Base-by-base conservation (phyloP, 805 yeast genomes). In the Ogataea populi-albae region DNA sequence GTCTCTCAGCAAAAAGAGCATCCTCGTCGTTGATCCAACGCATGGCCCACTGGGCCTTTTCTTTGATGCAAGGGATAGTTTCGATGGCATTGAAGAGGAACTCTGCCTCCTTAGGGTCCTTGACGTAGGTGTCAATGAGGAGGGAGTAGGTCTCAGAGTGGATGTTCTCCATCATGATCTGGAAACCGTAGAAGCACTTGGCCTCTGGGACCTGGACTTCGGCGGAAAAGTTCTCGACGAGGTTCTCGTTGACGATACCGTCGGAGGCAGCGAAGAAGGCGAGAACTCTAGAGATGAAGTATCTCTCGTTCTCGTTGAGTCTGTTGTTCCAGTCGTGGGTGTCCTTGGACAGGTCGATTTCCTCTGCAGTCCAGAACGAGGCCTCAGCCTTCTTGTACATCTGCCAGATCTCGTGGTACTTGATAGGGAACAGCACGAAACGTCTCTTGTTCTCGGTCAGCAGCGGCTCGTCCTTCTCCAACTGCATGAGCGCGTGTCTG, bases 321-420 rank as follows among this genome's bases (percentile, higher is more conserved):
- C 73, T 72, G 69, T 83, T 77, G 62, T 86, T 89, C 98, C 98
- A 91, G 69, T 91, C 98, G 55, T 75, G 76, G 42, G 74, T 59
- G 65, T 91, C 98, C 72, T 91, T 93, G 37, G 94, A 81, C 47
- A 91, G 77, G 66, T 91, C 98, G 49, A 91, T 88, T 69, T 93
- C 98, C 71, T 91, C 98, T 31, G 98, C 97, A 26, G 98, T 93
- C 98, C 98, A 91, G 76, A 91, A 91, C 5, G 98, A 91, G 11
- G 98, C 98, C 73, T 93, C 98, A 34, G 98, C 97, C 69, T 91
- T 87, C 74, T 91, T 91, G 69, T 91, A 91, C 74, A 94, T 89
- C 66, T 91, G 96, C 98, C 98, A 91, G 63, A 91, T 86, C 69
- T 91, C 98, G 61, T 89, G 91, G 71, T 88, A 93, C 68, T 86